Evolutionary conservation across 441 rosid genomes (phyloP), one percentile per base, ranked within the genome.

Genomic region (Pelargonium fulgidum): DNA sequence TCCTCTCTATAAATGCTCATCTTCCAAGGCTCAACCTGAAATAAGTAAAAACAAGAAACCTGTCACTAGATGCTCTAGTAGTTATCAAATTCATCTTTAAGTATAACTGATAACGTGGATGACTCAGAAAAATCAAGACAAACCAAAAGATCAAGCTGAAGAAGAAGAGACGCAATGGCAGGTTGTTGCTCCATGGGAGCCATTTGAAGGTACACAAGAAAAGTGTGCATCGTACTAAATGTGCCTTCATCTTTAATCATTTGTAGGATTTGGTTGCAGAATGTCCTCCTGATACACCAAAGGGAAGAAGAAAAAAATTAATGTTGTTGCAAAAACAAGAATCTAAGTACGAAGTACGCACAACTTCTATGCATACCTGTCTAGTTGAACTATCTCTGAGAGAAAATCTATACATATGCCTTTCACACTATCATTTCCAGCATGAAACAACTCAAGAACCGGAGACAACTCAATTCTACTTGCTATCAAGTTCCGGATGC

Each of bases 1-100:
- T 86, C 93, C 85, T 88, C 93, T 72, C 90, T 83, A 69, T 86
- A 88, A 59, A 88, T 83, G 82, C 93, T 88, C 90, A 85, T 88
- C 76, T 86, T 82, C 64, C 75, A 77, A 19, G 93, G 93, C 81
- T 88, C 89, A 3, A 42, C 83, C 89, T 88, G 81, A 63, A 72
- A 72, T n/a, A 61, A 12, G 3, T 0, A 42, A 36, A 6, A 71
- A 33, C 48, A 70, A 45, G 39, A 56, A 72, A 67, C 42, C 9
- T 62, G 44, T 62, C 68, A 14, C 59, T 63, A 22, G 65, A 71
- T 62, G 58, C 44, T 24, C 16, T 33, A 70, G 26, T 59, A 11
- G 0, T 33, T 48, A 64, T 13, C 2, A 59, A 4, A 63, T 19
- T 29, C 14, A 19, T 13, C 39, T 44, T 13, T 62, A 42, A 48